Evolutionary conservation across 768 basidiomycete species (phyloP), one percentile per base, ranked within the genome.

Genomic region (Podaxis sp.): DNA sequence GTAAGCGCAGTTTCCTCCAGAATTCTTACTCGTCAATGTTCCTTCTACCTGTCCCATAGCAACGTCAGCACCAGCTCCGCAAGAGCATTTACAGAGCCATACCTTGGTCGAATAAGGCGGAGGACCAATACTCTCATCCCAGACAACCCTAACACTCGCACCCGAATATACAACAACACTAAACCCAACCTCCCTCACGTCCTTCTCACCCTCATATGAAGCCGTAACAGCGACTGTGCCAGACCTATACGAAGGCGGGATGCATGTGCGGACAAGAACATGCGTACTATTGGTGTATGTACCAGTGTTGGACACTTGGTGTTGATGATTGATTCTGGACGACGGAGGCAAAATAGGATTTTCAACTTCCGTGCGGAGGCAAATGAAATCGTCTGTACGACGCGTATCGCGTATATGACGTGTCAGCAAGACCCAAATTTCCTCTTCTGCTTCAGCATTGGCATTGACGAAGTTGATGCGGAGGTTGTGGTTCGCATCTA

Each of bases 1-100:
- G 66, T 87, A 80, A 4, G 85, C 84, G 60, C 87, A 84, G 69
- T 95, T 96, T 1, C 96, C 96, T 0, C 96, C 96, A 0, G 92
- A 84, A 30, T 86, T 93, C 66, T 87, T 87, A 38, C 75, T 81
- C 0, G 87, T 88, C 65, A 96, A 80, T 0, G 77, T 69, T 7
- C 87, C 90, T 0, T 83, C 76, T 5, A 89, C 69, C 91, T 93
- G 66, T n/a, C 28, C 28, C n/a, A 0, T 10, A 22, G n/a, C n/a
- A 10, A 26, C 46, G 26, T 64, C 20, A 30, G 56, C n/a, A 10
- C n/a, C 13, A 50, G 44, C 40, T 55, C 22, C 6, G 15, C 20
- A 24, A 51, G 2, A 6, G 46, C 11, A 60, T 30, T 2, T 60
- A 40, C 3, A 51, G 12, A 28, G 53, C 33, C 44, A 48, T 62